Base-by-base conservation (phyloP, 2,329 filamentous ascomycete genomes). In the Fusarium aywerte region DNA sequence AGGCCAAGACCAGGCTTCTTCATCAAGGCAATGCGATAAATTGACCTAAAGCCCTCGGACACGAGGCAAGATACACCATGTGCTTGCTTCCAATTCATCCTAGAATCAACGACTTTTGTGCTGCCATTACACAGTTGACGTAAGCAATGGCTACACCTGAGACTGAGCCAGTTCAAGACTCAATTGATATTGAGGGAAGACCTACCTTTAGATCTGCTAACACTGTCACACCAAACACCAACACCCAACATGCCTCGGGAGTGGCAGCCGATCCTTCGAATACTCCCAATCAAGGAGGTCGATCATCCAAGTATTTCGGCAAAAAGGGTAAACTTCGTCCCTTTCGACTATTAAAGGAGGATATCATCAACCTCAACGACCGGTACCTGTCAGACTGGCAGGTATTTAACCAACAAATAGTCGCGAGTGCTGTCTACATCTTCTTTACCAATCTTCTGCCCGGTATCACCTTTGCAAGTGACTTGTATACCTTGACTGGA, bases 401-500 rank as follows among this genome's bases (percentile, higher is more conserved):
- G 6, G 67, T 84, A 21, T 90, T 90, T 75, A 90, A 90, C 70
- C 88, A 90, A 70, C 78, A 89, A 36, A 79, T 90, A 8, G 77
- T 90, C 52, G 87, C 88, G 23, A 89, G 86, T 70, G 84, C 87
- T 2, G 83, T 90, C 29, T 89, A 89, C 75, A 83, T 90, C 61
- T 90, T 89, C 79, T 90, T 90, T 73, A 89, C 87, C 27, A 90
- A 90, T 72, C 80, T 90, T 7, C 76, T 90, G 12, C 88, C 88
- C 0, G 87, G 88, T 2, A 89, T 90, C 70, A 90, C 88, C 0
- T 90, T 90, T 76, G 87, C 87, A 1, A 88, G 85, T 73, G 88
- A 90, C 73, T 75, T 90, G 57, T 89, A 88, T 71, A 83, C 85
- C 6, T 76, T 87, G 64, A 90, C 88, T 0, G 87, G 87, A 15